A percentile compares a stretch with the other conserved stretches of the same genome.
Evolutionary conservation across 2,329 filamentous ascomycete genomes (phyloP).

Genomic region (Calonectria pseudoturangicola): DNA sequence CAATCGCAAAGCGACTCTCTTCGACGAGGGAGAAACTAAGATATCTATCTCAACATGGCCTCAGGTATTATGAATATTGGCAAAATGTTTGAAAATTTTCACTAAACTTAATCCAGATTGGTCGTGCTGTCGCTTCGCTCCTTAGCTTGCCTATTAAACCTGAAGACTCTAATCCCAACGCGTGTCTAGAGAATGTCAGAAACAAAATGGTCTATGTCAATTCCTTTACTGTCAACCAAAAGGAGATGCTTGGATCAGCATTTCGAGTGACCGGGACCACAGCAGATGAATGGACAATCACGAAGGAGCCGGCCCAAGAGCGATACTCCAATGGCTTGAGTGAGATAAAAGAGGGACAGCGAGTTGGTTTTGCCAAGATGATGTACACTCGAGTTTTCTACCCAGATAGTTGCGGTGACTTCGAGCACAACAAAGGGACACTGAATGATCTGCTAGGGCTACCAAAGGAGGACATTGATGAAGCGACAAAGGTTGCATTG

Average conservation of each 20-base stretch:
- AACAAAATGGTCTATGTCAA: slow-evolving; percentile 70
- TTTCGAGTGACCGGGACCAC: slow-evolving; percentile 74
- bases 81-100: too few relatives aligned
- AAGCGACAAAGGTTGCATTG: slow-evolving; percentile 52
- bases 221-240: slow-evolving; percentile 76
- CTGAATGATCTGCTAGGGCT: slow-evolving; percentile 76
- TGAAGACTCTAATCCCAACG: slow-evolving; percentile 59
- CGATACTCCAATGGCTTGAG: slow-evolving; percentile 69
- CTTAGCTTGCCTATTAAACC: slow-evolving; percentile 67
- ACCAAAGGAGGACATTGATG: slow-evolving; percentile 75
- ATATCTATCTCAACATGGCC: slow-evolving; percentile 76
- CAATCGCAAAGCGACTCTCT: slow-evolving; percentile 65
- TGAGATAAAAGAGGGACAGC: slow-evolving; percentile 63
- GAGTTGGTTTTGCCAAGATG: slow-evolving; percentile 65
- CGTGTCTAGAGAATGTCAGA: slow-evolving; percentile 57
- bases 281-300: slow-evolving; percentile 70
- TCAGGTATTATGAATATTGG: slow-evolving; percentile 62
- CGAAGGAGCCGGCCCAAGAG: slow-evolving; percentile 65
- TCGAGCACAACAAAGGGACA: slow-evolving; percentile 69
- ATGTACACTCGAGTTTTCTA: slow-evolving; percentile 76
- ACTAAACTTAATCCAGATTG: slow-evolving; percentile 50
- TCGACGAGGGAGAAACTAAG: slow-evolving; percentile 73
- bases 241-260: slow-evolving; percentile 78
- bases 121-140: slow-evolving; percentile 70
- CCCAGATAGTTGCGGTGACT: slow-evolving; percentile 62